Percentiles rank a stretch among this genome's conserved stretches.
Conservation (phyloP, 1,139 yeast species). For the Blastobotrys arbuscula region DNA sequence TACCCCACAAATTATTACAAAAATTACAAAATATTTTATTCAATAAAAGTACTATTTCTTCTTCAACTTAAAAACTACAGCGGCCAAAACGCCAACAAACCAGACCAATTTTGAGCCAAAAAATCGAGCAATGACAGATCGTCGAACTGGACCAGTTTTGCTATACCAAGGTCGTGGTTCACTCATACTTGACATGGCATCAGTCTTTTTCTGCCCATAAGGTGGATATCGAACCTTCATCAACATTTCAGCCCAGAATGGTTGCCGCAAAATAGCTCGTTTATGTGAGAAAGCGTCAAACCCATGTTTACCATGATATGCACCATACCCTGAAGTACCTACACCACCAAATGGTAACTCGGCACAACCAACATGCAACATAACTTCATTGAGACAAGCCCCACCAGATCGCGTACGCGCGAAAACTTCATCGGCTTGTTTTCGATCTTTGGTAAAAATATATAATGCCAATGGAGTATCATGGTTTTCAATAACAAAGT, state of each 20-base stretch:
- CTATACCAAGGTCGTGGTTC: constrained; percentile 21
- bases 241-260: constrained; percentile 57
- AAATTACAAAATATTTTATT: no score
- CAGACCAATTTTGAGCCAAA: constrained; percentile 2
- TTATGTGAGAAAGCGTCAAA: constrained; percentile 71
- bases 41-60: background rate
- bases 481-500: constrained; percentile 45
- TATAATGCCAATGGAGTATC: constrained; percentile 90
- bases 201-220: constrained; percentile 38
- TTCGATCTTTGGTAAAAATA: constrained; percentile 54
- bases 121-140: constrained; percentile 1
- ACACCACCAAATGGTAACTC: constrained; percentile 90
- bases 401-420: constrained; percentile 68
- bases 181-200: constrained; percentile 13
- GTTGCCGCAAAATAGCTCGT: constrained; percentile 64
- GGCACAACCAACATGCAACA: constrained; percentile 66
- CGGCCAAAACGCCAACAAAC: constrained; percentile 7
- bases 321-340: constrained; percentile 69
- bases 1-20: no score
- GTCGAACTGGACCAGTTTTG: constrained; percentile 23
- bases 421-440: constrained; percentile 49
- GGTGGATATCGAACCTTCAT: constrained; percentile 69
- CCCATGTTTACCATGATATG: constrained; percentile 72
- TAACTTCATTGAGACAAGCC: constrained; percentile 61
- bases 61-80: constrained; percentile 8